phyloP scores from a whole-genome alignment of 2,329 filamentous ascomycete genomes.

The Paraphoma chrysanthemicola region DNA sequence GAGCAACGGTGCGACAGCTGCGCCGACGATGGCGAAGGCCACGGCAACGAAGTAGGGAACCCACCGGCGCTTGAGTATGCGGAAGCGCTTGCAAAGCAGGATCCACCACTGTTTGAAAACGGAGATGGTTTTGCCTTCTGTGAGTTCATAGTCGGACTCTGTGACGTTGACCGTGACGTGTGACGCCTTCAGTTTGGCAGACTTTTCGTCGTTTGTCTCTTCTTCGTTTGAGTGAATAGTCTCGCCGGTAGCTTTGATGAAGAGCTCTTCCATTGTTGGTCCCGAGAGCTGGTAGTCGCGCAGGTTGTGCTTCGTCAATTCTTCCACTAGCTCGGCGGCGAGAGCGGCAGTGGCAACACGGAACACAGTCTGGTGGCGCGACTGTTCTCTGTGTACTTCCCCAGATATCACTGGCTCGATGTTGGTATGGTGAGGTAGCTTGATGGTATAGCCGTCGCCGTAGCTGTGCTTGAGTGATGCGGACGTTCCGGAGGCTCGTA shows the following conservation, averaged over 20 bases:
- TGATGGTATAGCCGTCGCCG: conserved; percentile 72
- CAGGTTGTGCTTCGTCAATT: conserved; percentile 70
- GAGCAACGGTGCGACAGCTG: conserved; percentile 77
- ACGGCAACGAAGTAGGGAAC: conserved; percentile 77
- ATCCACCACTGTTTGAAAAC: conserved; percentile 73
- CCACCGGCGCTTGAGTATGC: conserved; percentile 76
- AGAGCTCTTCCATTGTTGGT: conserved; percentile 90
- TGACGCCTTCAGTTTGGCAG: conserved; percentile 9
- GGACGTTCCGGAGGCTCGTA: conserved; percentile 81
- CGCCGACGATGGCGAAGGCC: conserved; percentile 77
- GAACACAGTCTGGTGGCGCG: conserved; percentile 77
- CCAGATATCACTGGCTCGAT: conserved; percentile 17
- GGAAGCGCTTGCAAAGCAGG: conserved; percentile 76
- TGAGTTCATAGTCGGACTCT: conserved; percentile 50
- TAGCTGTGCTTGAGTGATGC: conserved; percentile 80
- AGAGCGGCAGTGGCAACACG: conserved; percentile 70
- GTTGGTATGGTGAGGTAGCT: conserved; percentile 20
- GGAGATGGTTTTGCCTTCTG: conserved; percentile 72
- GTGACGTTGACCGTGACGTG: conserved; percentile 2
- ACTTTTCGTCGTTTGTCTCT: conserved; percentile 48
- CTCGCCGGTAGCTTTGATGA: conserved; percentile 82
- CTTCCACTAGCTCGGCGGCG: conserved; percentile 72
- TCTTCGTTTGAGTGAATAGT: conserved; percentile 10
- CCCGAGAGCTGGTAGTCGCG: conserved; percentile 82
- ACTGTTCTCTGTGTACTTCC: conserved; percentile 48